phyloP scores from a whole-genome alignment of 106 monocot genomes.

The Acorus calamus region DNA sequence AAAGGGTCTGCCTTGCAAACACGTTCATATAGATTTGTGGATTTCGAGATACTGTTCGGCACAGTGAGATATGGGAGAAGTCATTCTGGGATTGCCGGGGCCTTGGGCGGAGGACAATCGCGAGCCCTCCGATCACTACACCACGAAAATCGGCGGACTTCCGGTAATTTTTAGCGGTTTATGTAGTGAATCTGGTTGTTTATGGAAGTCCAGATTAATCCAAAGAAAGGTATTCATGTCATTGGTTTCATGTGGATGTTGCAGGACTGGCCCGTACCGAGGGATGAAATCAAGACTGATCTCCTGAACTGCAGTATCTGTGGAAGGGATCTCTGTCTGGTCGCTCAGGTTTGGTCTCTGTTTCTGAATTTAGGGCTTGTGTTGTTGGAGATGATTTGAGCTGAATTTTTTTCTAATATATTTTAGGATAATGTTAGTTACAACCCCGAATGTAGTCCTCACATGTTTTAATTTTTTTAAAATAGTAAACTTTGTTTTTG shows the following conservation, averaged over 20 bases:
- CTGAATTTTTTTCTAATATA: background rate
- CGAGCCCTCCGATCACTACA: slow-evolving; percentile 69
- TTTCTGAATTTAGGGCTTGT: background rate
- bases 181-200: background rate
- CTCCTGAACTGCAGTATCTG: slow-evolving; percentile 48
- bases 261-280: slow-evolving; percentile 54
- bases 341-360: slow-evolving; percentile 47
- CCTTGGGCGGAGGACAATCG: slow-evolving; percentile 67
- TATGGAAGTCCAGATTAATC: background rate
- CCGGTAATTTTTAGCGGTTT: slow-evolving; percentile 31
- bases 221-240: background rate
- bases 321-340: slow-evolving; percentile 46
- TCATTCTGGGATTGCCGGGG: slow-evolving; percentile 69
- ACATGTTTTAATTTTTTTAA: too few relatives aligned
- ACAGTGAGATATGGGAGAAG: slow-evolving; percentile 26
- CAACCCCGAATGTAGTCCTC: too few relatives aligned
- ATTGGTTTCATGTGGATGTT: background rate
- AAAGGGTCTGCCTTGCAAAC: too few relatives aligned
- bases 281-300: slow-evolving; percentile 19
- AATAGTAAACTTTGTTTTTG: too few relatives aligned
- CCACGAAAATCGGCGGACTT: slow-evolving; percentile 84
- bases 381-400: background rate
- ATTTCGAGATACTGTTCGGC: too few relatives aligned
- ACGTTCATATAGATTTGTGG: too few relatives aligned
- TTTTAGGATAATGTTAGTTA: too few relatives aligned